A percentile compares a stretch with the other conserved stretches of the same genome.
These are phyloP conservation scores for Chytridiales sp. DNA, from an alignment of 371 early-diverging fungal genomes.

Conservation along the genomic window DNA sequence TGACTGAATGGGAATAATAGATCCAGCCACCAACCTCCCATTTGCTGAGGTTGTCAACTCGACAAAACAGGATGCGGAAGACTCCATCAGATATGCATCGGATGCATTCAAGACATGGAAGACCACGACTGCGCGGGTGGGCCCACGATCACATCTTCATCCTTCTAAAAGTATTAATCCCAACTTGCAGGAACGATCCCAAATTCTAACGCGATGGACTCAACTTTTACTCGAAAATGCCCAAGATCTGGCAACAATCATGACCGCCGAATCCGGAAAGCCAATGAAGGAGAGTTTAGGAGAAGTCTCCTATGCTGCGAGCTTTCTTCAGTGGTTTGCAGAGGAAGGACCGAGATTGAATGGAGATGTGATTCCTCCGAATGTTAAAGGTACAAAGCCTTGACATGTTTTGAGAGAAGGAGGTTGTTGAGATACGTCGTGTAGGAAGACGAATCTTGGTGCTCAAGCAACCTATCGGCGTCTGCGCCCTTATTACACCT, in stretches of 20 bases:
- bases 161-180: not conserved
- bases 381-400: constrained; percentile 29
- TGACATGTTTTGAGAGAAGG: not conserved
- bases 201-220: constrained; percentile 13
- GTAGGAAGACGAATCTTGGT: constrained; percentile 63
- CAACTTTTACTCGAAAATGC: not conserved
- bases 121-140: not conserved
- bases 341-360: constrained; percentile 81
- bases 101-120: too few species aligned
- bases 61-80: too few species aligned
- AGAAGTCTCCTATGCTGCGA: constrained; percentile 77
- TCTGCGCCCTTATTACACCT: constrained; percentile 85
- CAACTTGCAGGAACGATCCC: constrained; percentile 13
- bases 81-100: too few species aligned
- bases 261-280: constrained; percentile 38
- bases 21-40: too few species aligned
- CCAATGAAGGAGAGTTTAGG: constrained; percentile 46
- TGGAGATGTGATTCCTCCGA: constrained; percentile 76
- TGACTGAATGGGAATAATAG: too few species aligned
- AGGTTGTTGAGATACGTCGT: not conserved
- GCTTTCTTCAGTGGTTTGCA: constrained; percentile 84
- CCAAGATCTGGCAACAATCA: constrained; percentile 26
- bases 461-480: constrained; percentile 83
- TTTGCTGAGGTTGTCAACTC: too few species aligned
- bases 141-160: not conserved